Percentiles rank a stretch among this genome's conserved stretches.
Evolutionary conservation across 768 basidiomycete species (phyloP).

Genomic region (Mrakia frigida): DNA sequence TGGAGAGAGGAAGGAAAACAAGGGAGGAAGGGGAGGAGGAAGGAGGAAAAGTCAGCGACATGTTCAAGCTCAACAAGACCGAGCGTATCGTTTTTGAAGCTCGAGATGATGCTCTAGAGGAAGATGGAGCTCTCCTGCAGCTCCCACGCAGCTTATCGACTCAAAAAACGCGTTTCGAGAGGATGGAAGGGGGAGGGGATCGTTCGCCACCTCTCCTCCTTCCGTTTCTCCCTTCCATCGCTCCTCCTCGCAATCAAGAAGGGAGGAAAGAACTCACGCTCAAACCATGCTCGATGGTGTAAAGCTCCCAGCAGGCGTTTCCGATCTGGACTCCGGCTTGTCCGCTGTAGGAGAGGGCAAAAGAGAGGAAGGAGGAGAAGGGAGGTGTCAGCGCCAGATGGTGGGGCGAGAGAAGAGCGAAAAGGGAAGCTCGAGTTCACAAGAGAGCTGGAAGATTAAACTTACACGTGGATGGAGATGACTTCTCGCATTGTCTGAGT

Average conservation of each 20-base stretch:
- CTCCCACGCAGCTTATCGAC: neutral
- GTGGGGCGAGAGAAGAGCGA: neutral
- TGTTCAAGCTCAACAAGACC: neutral
- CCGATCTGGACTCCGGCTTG: conserved; percentile 86
- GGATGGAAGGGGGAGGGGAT: neutral
- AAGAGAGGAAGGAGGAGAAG: neutral
- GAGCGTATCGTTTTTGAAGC: too few relatives aligned
- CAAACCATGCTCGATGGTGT: conserved; percentile 94
- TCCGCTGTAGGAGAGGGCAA: conserved; percentile 13
- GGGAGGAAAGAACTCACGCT: conserved; percentile 60
- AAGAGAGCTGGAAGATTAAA: neutral
- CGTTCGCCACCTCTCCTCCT: neutral
- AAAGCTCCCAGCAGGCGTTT: conserved; percentile 99
- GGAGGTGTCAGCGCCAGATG: too few relatives aligned
- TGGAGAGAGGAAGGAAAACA: conserved; percentile 42
- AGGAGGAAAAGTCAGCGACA: neutral
- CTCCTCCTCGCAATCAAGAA: neutral
- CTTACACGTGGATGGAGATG: conserved; percentile 63
- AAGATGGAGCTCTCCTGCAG: neutral
- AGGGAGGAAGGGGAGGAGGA: neutral
- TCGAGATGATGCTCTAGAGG: neutral
- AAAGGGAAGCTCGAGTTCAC: neutral
- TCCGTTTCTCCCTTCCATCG: neutral
- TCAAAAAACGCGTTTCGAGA: neutral
- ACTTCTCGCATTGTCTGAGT: conserved; percentile 54